phyloP scores from a whole-genome alignment of 805 yeast species.

The Suhomyces prunicola region DNA sequence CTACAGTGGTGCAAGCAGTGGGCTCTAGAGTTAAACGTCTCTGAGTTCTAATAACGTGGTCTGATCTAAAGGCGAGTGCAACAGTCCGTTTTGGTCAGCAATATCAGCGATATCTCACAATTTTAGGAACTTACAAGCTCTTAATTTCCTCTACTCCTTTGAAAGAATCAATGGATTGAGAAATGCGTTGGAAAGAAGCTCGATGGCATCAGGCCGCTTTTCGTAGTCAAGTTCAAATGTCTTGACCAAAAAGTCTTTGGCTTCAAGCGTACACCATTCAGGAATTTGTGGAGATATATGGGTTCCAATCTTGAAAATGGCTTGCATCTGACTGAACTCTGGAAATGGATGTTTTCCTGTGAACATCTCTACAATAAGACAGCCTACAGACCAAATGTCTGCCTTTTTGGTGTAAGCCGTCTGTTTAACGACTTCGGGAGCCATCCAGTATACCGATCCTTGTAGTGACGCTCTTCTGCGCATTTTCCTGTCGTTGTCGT shows the following conservation, averaged over 20 bases:
- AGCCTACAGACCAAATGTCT: slow-evolving; percentile 97
- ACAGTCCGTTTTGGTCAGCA: too few relatives aligned
- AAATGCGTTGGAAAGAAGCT: slow-evolving; percentile 64
- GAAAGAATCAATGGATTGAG: slow-evolving; percentile 44
- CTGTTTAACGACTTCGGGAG: slow-evolving; percentile 97
- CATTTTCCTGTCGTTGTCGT: slow-evolving; percentile 24
- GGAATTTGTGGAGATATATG: slow-evolving; percentile 81
- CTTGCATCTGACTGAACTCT: slow-evolving; percentile 93
- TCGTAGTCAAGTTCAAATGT: slow-evolving; percentile 76
- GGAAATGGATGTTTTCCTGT: slow-evolving; percentile 98
- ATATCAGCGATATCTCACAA: too few relatives aligned
- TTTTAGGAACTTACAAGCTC: too few relatives aligned
- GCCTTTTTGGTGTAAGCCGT: slow-evolving; percentile 88
- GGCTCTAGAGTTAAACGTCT: not conserved
- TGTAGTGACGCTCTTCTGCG: slow-evolving; percentile 74
- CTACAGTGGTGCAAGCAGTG: not conserved
- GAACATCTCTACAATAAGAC: slow-evolving; percentile 89
- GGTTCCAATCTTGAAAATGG: slow-evolving; percentile 90
- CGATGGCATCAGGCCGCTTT: slow-evolving; percentile 71
- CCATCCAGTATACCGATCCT: slow-evolving; percentile 98
- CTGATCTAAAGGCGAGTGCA: not conserved
- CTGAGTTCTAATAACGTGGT: too few relatives aligned
- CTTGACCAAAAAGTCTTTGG: slow-evolving; percentile 58
- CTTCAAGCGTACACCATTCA: slow-evolving; percentile 62
- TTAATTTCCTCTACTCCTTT: not conserved